phyloP scores from a whole-genome alignment of 2,329 filamentous ascomycete genomes.

The Fusarium sp. region DNA sequence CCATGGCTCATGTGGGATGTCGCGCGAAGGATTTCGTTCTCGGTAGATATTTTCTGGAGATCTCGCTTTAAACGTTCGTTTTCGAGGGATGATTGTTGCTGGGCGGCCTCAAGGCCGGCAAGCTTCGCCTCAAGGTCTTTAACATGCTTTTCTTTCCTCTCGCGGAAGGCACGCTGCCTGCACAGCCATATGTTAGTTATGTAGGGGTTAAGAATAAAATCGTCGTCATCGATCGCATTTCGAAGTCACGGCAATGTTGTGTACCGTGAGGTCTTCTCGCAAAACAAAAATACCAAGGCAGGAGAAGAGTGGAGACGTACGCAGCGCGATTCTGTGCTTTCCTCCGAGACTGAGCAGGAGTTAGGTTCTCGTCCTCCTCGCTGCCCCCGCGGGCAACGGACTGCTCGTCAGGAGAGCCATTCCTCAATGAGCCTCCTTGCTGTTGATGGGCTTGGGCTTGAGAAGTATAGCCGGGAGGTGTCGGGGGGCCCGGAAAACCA shows the following conservation, averaged over 20 bases:
- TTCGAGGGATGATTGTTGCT: constrained; percentile 77
- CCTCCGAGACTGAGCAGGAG: constrained; percentile 66
- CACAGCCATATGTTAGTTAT: constrained; percentile 23
- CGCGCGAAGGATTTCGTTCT: constrained; percentile 91
- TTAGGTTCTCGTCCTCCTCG: constrained; percentile 66
- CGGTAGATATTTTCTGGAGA: constrained; percentile 83
- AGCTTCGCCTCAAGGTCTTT: constrained; percentile 92
- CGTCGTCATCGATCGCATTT: background rate
- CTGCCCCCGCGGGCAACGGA: constrained; percentile 53
- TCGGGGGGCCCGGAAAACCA: constrained; percentile 57
- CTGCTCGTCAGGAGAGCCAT: constrained; percentile 46
- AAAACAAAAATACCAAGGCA: background rate
- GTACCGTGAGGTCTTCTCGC: background rate
- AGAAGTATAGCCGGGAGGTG: constrained; percentile 57
- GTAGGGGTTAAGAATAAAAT: background rate
- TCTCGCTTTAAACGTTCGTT: constrained; percentile 89
- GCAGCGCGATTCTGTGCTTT: constrained; percentile 71
- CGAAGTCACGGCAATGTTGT: background rate
- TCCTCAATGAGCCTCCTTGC: constrained; percentile 37
- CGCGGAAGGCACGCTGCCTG: constrained; percentile 94
- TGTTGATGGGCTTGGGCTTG: constrained; percentile 39
- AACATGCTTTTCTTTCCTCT: constrained; percentile 94
- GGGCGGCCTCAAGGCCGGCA: constrained; percentile 77
- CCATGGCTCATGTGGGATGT: constrained; percentile 64
- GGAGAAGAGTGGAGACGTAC: constrained; percentile 54